Percentiles rank a stretch among this genome's conserved stretches.
Evolutionary conservation across 169 alveolate species (phyloP).

Genomic region (Plasmodium fragile): DNA sequence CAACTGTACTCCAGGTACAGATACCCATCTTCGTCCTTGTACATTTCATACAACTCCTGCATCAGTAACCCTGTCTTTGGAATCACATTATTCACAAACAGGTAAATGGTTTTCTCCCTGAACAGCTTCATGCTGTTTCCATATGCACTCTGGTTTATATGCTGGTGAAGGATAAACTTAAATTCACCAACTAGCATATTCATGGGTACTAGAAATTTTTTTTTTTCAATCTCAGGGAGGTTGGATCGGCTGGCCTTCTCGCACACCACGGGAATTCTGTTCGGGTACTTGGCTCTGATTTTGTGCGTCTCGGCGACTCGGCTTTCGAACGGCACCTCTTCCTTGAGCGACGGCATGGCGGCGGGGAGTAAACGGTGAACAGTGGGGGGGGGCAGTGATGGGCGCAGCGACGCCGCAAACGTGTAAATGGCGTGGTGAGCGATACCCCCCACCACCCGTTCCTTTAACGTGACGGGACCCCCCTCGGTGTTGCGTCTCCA

Average conservation of each 20-base stretch:
- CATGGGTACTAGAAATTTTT: constrained; percentile 89
- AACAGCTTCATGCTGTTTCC: constrained; percentile 77
- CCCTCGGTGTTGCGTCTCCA: background rate
- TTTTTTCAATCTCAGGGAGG: constrained; percentile 74
- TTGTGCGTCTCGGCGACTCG: constrained; percentile 89
- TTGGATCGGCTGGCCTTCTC: constrained; percentile 81
- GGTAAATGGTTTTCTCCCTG: constrained; percentile 85
- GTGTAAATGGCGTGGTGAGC: background rate
- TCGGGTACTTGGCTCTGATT: constrained; percentile 89
- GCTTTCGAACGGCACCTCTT: constrained; percentile 80
- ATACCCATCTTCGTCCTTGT: constrained; percentile 89
- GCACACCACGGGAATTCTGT: constrained; percentile 93
- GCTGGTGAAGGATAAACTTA: constrained; percentile 91
- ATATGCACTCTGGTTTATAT: constrained; percentile 81
- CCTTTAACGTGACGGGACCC: too few relatives aligned
- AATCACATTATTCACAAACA: constrained; percentile 85
- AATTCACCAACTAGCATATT: constrained; percentile 92
- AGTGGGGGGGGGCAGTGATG: background rate
- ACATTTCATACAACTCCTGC: constrained; percentile 89
- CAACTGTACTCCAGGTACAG: constrained; percentile 87
- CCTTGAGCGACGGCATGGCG: constrained; percentile 73
- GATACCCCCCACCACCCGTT: background rate
- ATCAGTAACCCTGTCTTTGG: constrained; percentile 88
- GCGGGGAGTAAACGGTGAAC: background rate
- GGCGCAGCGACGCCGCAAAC: background rate